Evolutionary conservation across 495 filamentous ascomycete genomes (phyloP), one percentile per base, ranked within the genome.

Genomic region (Usnea hakonensis): DNA sequence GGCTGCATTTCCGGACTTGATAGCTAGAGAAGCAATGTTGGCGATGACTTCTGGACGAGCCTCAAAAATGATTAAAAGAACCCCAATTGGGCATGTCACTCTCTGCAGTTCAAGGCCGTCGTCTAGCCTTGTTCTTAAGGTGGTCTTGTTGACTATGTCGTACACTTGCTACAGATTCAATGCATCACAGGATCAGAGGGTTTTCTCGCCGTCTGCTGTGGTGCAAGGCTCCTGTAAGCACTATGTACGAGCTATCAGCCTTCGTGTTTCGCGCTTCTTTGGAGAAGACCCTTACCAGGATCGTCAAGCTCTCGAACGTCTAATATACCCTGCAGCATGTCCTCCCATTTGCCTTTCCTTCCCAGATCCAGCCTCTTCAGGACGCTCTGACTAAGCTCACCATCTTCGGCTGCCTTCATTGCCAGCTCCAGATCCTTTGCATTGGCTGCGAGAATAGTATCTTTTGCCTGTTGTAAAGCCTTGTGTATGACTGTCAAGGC

Each of bases 41-140:
- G 95, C 94, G 72, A 99, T 99, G 60, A 99, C 95, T 72, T 99
- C 94, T 11, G 94, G 94, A 35, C 94, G 88, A 28, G 95, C 95
- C 75, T 98, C 94, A 69, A 98, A 98, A 63, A 98, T 97, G 67
- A 97, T 95, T 55, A 98, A 79, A 30, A 99, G 83, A 26, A 97
- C 92, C 54, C 94, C 94, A 65, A 99, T 97, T 2, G 94, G 94
- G 69, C 90, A 97, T 33, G 90, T 89, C 28, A 95, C 85, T 68
- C 90, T 85, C 70, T 95, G 88, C 43, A 97, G 81, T 33, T 84
- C 81, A 48, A 99, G 81, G 32, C 85, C 90, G 67, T 96, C 88
- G 73, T 97, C 94, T n/a, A 99, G 81, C 30, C 84, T 82, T 40
- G 91, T 99, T 60, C 86, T 85, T 62, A 95, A 72, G 16, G 87